A percentile compares a stretch with the other conserved stretches of the same genome.
phyloP scores from a whole-genome alignment of 2,329 filamentous ascomycete species.

The Paraphoma chrysanthemicola region DNA sequence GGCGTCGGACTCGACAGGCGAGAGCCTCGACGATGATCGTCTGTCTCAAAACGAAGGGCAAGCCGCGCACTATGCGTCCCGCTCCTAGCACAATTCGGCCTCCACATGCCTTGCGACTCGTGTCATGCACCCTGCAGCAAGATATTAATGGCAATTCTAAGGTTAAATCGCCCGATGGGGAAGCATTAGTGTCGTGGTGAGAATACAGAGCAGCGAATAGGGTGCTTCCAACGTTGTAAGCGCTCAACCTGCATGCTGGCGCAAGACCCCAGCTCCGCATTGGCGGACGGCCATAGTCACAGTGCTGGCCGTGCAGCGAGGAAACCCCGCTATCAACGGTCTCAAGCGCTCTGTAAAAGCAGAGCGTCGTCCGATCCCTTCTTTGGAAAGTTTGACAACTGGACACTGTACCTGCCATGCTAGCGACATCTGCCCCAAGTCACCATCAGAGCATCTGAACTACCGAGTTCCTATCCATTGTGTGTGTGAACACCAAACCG shows the following conservation, averaged over 20 bases:
- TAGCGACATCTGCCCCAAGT: conserved; percentile 26
- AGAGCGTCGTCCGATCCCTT: conserved; percentile 35
- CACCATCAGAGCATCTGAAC: conserved; percentile 29
- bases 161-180: conserved; percentile 22
- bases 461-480: conserved; percentile 13
- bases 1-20: neutral
- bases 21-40: conserved; percentile 1
- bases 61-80: conserved; percentile 5
- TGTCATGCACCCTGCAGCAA: conserved; percentile 14
- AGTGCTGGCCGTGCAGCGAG: conserved; percentile 22
- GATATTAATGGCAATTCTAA: conserved; percentile 44
- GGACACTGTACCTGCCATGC: conserved; percentile 40
- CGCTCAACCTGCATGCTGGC: conserved; percentile 39
- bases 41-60: conserved; percentile 6
- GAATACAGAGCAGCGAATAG: conserved; percentile 37
- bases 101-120: neutral
- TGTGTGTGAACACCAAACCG: conserved; percentile 26
- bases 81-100: neutral
- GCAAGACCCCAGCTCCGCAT: conserved; percentile 36
- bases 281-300: conserved; percentile 32
- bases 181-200: conserved; percentile 26
- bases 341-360: conserved; percentile 51
- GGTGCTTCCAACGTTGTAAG: conserved; percentile 37
- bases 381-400: conserved; percentile 41
- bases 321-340: conserved; percentile 41